Base-by-base conservation (phyloP, 140 eudicot genomes). In the Cichorium intybus region DNA sequence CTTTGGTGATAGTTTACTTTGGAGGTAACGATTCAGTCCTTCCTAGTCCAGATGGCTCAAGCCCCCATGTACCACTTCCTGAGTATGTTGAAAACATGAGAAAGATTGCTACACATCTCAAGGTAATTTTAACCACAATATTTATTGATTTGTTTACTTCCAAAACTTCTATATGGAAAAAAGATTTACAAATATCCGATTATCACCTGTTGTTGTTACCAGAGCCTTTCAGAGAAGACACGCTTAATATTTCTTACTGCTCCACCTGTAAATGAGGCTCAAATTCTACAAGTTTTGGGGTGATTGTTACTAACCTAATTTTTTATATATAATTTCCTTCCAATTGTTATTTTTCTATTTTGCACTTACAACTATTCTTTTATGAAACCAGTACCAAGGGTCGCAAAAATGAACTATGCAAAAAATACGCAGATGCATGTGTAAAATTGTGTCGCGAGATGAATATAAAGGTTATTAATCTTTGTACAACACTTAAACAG, bases 31-130 rank as follows among this genome's bases (percentile, higher is more conserved):
- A 92, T 73, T 82, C 96, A 8, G 62, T 64, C 57, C 61, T 12
- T 17, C 84, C 81, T 50, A 84, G 79, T 43, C 81, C 89, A 24
- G 61, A 78, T 52, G 86, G 95, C 60, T 67, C 62, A 10, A 77
- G 87, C n/a, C 63, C 92, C 62, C 96, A 88, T 77, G 96, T 92
- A 24, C 98, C 98, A 35, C 82, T 92, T 67, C 60, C 64, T 41
- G 98, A 92, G 69, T 92, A 83, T 71, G 68, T 83, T 10, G 87
- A 85, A 41, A 92, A 92, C 83, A 87, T 91, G 95, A 83, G 69
- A 69, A 91, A 85, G 67, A 91, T 91, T 66, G 85, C 84, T 56
- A 75, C 57, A 24, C 89, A 88, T 77, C 83, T 92, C 52, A 88
- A 79, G 93, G 96, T 88, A 72, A 66, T 7, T 4, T 26, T 14